These are phyloP conservation scores for Bathelium albidoporum DNA, from an alignment of 495 filamentous ascomycete genomes.

Conservation along the genomic window DNA sequence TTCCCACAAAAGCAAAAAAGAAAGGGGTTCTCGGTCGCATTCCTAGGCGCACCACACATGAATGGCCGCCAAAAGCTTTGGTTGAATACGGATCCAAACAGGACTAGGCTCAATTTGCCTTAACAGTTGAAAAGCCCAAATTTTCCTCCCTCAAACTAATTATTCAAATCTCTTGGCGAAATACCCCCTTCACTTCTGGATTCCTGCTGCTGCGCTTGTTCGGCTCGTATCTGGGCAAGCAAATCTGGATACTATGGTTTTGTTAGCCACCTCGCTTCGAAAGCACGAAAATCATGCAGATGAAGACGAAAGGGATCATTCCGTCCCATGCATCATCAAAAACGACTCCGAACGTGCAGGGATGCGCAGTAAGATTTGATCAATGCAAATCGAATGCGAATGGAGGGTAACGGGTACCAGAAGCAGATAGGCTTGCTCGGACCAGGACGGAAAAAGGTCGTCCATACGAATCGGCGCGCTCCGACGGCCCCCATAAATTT, in stretches of 20 bases:
- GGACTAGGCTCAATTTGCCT: not conserved
- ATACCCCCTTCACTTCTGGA: not conserved
- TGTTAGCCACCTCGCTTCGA: not conserved
- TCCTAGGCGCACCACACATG: not conserved
- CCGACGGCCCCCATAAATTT: too few species aligned
- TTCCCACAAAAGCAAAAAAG: not conserved
- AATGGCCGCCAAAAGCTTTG: not conserved
- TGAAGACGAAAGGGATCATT: not conserved
- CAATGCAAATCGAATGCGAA: too few species aligned
- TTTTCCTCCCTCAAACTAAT: not conserved
- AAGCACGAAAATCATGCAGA: not conserved
- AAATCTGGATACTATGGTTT: conserved; percentile 28
- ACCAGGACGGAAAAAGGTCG: too few species aligned
- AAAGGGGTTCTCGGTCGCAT: not conserved
- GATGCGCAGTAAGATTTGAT: not conserved
- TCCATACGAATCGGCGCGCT: too few species aligned
- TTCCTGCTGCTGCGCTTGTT: conserved; percentile 21
- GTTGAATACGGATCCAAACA: not conserved
- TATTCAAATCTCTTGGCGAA: not conserved
- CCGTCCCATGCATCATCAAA: not conserved
- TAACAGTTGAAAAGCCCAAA: not conserved
- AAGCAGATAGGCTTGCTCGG: too few species aligned
- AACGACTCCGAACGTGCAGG: not conserved
- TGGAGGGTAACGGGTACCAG: too few species aligned
- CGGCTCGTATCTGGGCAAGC: conserved; percentile 24